Percentiles rank a stretch among this genome's conserved stretches.
phyloP scores from a whole-genome alignment of 306 rosid genomes.

The Sicyos baderoa region DNA sequence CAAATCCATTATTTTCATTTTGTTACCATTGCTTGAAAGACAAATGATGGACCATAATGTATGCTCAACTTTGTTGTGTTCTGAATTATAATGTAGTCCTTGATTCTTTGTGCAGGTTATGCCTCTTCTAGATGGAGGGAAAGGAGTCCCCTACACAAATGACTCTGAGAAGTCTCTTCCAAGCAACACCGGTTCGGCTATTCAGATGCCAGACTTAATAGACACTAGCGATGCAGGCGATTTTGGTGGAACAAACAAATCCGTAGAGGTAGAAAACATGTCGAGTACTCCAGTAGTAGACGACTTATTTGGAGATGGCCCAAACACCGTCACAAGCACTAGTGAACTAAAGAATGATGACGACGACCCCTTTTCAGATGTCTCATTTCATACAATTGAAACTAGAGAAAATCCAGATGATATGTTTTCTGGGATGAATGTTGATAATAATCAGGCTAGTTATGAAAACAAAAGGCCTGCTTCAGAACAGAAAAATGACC shows the following conservation, averaged over 20 bases:
- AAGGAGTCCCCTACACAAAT: slow-evolving; percentile 32
- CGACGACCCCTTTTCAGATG: slow-evolving; percentile 92
- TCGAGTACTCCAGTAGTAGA: slow-evolving; percentile 52
- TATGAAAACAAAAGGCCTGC: slow-evolving; percentile 27
- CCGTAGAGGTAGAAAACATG: slow-evolving; percentile 29
- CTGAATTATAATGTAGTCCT: not conserved
- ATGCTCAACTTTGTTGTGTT: slow-evolving; percentile 7
- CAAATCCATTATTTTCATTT: not conserved
- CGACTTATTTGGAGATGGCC: slow-evolving; percentile 75
- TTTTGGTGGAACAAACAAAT: slow-evolving; percentile 24
- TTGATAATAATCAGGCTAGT: slow-evolving; percentile 46
- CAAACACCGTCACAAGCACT: slow-evolving; percentile 31
- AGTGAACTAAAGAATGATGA: slow-evolving; percentile 40
- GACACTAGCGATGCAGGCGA: slow-evolving; percentile 69
- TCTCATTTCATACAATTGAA: slow-evolving; percentile 62
- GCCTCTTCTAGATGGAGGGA: slow-evolving; percentile 62
- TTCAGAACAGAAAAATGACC: slow-evolving; percentile 35
- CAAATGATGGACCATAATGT: not conserved
- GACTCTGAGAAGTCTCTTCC: slow-evolving; percentile 46
- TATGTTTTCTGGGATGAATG: slow-evolving; percentile 72
- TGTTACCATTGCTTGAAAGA: not conserved
- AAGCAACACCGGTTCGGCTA: slow-evolving; percentile 29
- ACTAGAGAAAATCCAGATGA: slow-evolving; percentile 52
- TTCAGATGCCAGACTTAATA: slow-evolving; percentile 75
- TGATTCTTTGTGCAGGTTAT: slow-evolving; percentile 56